Evolutionary conservation across 2,329 filamentous ascomycete species (phyloP).

Genomic region (Paecilomyces niveus): DNA sequence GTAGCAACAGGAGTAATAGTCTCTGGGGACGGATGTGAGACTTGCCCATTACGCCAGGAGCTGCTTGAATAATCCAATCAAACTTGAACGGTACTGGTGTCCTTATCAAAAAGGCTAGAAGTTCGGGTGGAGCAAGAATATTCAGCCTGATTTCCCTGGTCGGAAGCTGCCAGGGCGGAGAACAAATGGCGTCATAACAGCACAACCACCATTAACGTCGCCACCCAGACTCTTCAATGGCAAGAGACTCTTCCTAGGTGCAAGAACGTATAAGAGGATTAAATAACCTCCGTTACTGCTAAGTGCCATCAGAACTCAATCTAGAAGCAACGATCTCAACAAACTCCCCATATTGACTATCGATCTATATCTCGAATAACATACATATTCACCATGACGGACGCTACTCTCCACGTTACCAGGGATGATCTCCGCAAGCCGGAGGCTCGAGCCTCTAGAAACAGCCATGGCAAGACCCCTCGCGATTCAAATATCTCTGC

Average conservation of each 20-base stretch:
- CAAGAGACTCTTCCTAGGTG: not conserved
- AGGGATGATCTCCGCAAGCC: slow-evolving; percentile 43
- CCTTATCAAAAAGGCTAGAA: not conserved
- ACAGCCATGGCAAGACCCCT: slow-evolving; percentile 35
- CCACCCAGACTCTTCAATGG: not conserved
- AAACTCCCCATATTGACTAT: not conserved
- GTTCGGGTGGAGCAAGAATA: no score
- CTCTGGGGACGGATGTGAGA: not conserved
- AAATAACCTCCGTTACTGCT: not conserved
- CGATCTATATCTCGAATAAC: not conserved
- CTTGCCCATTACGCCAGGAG: not conserved
- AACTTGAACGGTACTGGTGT: not conserved
- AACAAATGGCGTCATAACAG: not conserved
- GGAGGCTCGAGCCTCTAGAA: slow-evolving; percentile 35
- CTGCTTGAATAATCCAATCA: not conserved
- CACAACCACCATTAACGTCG: not conserved
- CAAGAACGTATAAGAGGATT: not conserved
- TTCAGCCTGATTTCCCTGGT: not conserved
- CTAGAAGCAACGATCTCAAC: not conserved
- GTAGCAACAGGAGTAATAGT: not conserved
- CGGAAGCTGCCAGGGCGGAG: not conserved
- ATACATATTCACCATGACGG: slow-evolving; percentile 18
- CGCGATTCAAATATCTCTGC: slow-evolving; percentile 38
- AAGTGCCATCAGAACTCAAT: not conserved
- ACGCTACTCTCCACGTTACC: slow-evolving; percentile 42